Evolutionary conservation across 164 flowering plant species (phyloP), one percentile per base, ranked within the genome.

Genomic region (Vitis riparia): DNA sequence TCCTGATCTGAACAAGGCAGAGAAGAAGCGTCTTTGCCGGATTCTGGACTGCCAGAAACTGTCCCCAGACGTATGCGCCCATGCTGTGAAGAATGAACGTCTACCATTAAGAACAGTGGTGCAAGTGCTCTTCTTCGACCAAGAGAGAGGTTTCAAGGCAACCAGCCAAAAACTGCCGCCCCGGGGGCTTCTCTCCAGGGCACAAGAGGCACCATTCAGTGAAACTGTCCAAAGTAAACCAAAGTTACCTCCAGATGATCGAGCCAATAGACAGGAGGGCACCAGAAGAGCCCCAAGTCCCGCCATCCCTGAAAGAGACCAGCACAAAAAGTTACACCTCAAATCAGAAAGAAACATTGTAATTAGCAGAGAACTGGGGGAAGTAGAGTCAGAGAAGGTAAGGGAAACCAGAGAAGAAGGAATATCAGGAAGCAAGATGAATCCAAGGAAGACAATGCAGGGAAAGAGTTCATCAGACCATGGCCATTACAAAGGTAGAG

Each of bases 41-140:
- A 73, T 77, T 23, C 77, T 94, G 11, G 94, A 94, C 76, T 90
- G 96, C 83, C 85, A 84, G 61, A 94, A 85, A 65, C 70, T 94
- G 69, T 90, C 98, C 0, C 79, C 83, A 0, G 89, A 86, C 32
- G 83, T 84, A 11, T 80, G 96, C 6, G 83, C 89, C 9, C 93
- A 94, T 68, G 98, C 86, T 2, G 86, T 91, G 62, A 85, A 81
- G 63, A 94, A 94, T 56, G 97, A 92, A 73, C 78, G 88, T 48
- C 81, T 94, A 7, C 98, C 98, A 29, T 67, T 94, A 69, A 81
- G 98, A 77, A 94, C 97, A 13, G 94, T 94, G 7, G 96, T 94
- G 67, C 98, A 94, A 79, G 87, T 88, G 60, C 89, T 94, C 66
- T 94, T 84, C 83, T 82, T 81, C 44, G 97, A 94, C 15, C 97